Base-by-base conservation (phyloP, 257 asterid species). In the Nicotiana attenuata region DNA sequence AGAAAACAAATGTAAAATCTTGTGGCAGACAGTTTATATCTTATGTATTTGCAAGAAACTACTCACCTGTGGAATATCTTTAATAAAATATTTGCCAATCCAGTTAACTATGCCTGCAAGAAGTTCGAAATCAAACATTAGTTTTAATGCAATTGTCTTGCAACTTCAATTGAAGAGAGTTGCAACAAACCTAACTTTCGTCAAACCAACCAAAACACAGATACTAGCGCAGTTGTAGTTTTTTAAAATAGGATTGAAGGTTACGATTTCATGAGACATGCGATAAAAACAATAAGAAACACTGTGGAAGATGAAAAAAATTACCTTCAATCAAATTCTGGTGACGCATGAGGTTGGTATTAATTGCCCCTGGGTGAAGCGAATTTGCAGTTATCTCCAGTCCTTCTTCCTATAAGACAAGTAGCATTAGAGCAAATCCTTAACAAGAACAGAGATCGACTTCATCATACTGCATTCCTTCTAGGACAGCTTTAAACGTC, bases 301-400 rank as follows among this genome's bases (percentile, higher is more conserved):
- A 16, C 4, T 5, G 19, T 19, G 53, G 61, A 47, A 45, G 61
- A 24, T 47, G 29, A 10, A 10, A 80, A 38, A 47, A 0, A 9
- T 71, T 65, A 83, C 85, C 85, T 47, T 83, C 73, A 26, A 83
- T 52, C 10, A 83, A 59, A 47, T 47, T 28, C n/a, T 80, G 81
- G 57, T 83, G 64, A 24, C 83, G 86, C 16, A 80, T 56, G 73
- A 83, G 83, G 71, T 83, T 83, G 66, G 86, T 83, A 52, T 65
- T 50, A 50, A 83, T 80, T 59, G 84, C 64, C 33, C 86, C 86
- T 8, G 86, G 86, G 10, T 83, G 86, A 68, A 83, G 75, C 5
- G 86, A 83, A 80, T 83, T 83, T 16, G 83, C 83, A 38, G 86
- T 83, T 68, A 83, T 65, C 52, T 71, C 57, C 76, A 22, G 55